Evolutionary conservation across 1,284 basidiomycete genomes (phyloP), one percentile per base, ranked within the genome.

Genomic region (Ustilago bromivora): DNA sequence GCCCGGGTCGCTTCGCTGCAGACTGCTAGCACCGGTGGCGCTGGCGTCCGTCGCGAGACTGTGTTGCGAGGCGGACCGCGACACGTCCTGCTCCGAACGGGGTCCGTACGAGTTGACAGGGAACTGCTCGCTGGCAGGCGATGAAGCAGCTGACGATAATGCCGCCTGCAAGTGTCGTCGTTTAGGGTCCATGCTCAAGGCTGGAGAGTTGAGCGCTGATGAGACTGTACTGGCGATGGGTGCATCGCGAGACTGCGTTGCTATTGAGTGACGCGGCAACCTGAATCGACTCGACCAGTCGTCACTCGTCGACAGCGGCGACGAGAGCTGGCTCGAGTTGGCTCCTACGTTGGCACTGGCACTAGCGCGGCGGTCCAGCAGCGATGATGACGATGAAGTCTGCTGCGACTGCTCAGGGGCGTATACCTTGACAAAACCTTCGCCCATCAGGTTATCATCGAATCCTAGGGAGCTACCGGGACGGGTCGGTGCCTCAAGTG

Each of bases 101-200:
- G 68, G 61, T 31, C 73, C 73, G 28, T 76, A 76, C 64, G 67
- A 70, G 55, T 76, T 76, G 68, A 76, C 73, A 12, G 64, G 31
- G 38, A 67, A 67, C 51, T 76, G 64, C 65, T 76, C 67, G 32
- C 60, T 66, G 4, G 63, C 59, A 17, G 66, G 72, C 19, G 72
- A 75, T 28, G 72, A 66, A 28, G 66, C 35, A 1, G 63, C 63
- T 15, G 63, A 64, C 4, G 54, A 60, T n/a, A 3, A 3, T 28
- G 23, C 23, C 23, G 46, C 31, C 15, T 69, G 71, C 61, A 73
- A 31, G 17, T 61, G 57, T 47, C 54, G 55, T 41, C 57, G 65
- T 49, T 61, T 73, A 0, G 71, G 65, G 15, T 73, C 71, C 65
- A 73, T 67, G 7, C 61, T 65, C 58, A 73, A 49, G 7, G 71